phyloP scores from a whole-genome alignment of 768 basidiomycete genomes.

The Cubamyces lactineus region DNA sequence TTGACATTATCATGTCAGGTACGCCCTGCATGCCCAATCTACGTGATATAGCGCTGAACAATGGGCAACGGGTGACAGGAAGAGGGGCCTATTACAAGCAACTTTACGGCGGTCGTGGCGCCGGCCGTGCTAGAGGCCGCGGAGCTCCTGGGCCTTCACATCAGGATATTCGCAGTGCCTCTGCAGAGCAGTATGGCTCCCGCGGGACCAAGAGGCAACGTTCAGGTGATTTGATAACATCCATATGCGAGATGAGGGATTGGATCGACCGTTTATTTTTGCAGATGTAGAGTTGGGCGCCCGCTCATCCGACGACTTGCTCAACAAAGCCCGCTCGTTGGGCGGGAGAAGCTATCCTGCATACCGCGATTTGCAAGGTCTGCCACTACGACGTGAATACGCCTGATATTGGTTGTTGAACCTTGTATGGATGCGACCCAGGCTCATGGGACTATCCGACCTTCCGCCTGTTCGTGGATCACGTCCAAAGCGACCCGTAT shows the following conservation, averaged over 20 bases:
- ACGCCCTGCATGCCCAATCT: no score
- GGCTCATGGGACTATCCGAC: constrained; percentile 16
- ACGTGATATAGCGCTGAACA: no score
- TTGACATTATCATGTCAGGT: no score
- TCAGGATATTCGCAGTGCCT: background rate
- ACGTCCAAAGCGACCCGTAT: constrained; percentile 26
- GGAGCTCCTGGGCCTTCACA: background rate
- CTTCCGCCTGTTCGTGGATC: constrained; percentile 13
- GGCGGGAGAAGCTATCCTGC: constrained; percentile 23
- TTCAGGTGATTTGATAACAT: background rate
- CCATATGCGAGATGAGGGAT: background rate
- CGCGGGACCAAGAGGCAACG: background rate
- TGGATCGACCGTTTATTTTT: background rate
- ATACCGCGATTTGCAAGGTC: constrained; percentile 23
- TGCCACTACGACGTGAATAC: background rate
- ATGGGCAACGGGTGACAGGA: constrained; percentile 7
- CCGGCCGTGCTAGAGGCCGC: no score
- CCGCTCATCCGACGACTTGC: background rate
- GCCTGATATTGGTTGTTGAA: background rate
- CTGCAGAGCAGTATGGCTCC: background rate
- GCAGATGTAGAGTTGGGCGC: background rate
- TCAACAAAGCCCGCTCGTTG: background rate
- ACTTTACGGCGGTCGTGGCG: constrained; percentile 22
- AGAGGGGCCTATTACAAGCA: constrained; percentile 25
- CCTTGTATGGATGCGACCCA: background rate